These are phyloP conservation scores for Dactylorhiza incarnata DNA, from an alignment of 106 monocot species.

Conservation along the genomic window DNA sequence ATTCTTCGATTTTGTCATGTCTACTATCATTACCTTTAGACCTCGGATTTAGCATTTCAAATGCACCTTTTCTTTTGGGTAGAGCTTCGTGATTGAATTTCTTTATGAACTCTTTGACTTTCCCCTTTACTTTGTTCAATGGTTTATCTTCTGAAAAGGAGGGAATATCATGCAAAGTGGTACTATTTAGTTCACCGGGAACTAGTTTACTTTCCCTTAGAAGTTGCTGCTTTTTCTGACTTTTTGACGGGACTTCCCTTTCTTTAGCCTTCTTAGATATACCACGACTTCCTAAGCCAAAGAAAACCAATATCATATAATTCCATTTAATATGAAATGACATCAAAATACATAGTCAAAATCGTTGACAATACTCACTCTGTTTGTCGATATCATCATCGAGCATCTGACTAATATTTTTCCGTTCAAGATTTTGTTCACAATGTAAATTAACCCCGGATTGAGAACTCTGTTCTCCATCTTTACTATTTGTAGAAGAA, in stretches of 20 bases:
- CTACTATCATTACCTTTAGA: slow-evolving; percentile 25
- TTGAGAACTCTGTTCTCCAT: neutral
- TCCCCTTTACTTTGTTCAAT: slow-evolving; percentile 49
- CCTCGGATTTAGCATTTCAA: slow-evolving; percentile 20
- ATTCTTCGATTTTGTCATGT: slow-evolving; percentile 21
- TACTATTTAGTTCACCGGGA: slow-evolving; percentile 3
- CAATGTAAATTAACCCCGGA: neutral
- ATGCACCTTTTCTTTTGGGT: slow-evolving; percentile 18
- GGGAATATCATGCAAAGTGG: slow-evolving; percentile 11
- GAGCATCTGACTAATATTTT: slow-evolving; percentile 20
- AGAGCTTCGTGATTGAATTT: slow-evolving; percentile 58
- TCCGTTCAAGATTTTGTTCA: slow-evolving; percentile 15
- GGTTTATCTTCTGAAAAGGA: slow-evolving; percentile 35
- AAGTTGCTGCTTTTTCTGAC: slow-evolving; percentile 9
- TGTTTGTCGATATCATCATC: slow-evolving; percentile 25
- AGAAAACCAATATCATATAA: neutral
- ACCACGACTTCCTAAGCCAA: slow-evolving; percentile 22
- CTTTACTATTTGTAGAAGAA: neutral
- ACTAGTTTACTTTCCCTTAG: slow-evolving; percentile 5
- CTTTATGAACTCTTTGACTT: slow-evolving; percentile 85
- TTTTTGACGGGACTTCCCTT: slow-evolving; percentile 12
- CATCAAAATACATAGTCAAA: neutral
- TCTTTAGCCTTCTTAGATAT: slow-evolving; percentile 17
- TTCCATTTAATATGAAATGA: neutral
- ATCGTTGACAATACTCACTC: slow-evolving; percentile 20